Base-by-base conservation (phyloP, 345 rosid species). In the Hevea brasiliensis region DNA sequence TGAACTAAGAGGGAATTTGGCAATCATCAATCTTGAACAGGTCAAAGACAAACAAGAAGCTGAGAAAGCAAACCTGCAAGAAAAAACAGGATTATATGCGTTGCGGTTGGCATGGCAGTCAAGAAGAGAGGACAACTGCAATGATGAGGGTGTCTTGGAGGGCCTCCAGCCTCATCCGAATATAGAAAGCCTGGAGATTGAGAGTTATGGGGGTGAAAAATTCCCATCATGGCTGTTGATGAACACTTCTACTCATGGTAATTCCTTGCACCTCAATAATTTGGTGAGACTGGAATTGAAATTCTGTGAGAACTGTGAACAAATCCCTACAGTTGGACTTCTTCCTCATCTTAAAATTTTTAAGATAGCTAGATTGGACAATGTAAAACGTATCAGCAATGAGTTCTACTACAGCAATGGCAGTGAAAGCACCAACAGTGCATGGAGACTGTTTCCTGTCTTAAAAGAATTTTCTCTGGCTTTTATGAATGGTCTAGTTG, bases 141-240 rank as follows among this genome's bases (percentile, higher is more conserved):
- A n/a, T n/a, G n/a, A n/a, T n/a, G n/a, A n/a, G n/a, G 76, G 55
- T 50, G 81, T 77, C 1, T 37, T 77, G 15, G 75, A 77, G 50
- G 66, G 72, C 20, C 70, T 80, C 21, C 41, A 29, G 40, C 64
- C 64, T 60, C 64, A 29, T 14, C 4, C 64, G 27, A 60, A 29
- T 41, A 60, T 60, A 60, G 14, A 60, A 18, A 17, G 41, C 20
- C 13, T 29, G 12, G 1, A 29, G 35, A 67, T 77, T 29, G 20
- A 42, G 2, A 41, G 51, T 37, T 71, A 65, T 26, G 2, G 6
- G 45, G 82, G 75, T 3, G 8, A 20, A 14, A 15, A 1, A 12
- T 56, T 72, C 18, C 80, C 76, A 59, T 21, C 68, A 11, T 66
- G 69, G 56, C 9, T 65, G 32, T 42, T 44, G 68, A 65, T 47